Conservation (phyloP, 148 eudicot genomes). For the Heliamphora exappendiculata region DNA sequence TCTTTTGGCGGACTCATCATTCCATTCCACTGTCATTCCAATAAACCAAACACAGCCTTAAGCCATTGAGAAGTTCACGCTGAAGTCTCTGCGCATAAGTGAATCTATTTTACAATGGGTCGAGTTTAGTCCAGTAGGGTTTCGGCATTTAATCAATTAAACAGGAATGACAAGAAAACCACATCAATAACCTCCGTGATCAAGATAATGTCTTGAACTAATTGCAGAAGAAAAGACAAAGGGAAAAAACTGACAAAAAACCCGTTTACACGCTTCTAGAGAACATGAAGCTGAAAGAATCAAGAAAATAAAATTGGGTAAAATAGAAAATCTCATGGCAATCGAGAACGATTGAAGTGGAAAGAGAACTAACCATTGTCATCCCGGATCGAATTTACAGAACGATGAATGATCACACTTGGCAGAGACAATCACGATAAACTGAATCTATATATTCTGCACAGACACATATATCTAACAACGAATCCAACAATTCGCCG, state of each 20-base stretch:
- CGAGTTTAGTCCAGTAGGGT: neutral
- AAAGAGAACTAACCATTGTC: slow-evolving; percentile 12
- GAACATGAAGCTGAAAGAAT: neutral
- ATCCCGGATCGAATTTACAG: neutral
- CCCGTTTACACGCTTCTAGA: no score
- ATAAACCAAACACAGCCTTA: no score
- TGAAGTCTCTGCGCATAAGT: neutral
- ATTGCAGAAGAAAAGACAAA: neutral
- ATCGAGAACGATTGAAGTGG: neutral
- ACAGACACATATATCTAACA: no score
- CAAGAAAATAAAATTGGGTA: neutral
- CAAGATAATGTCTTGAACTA: neutral
- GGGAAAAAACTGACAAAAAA: neutral
- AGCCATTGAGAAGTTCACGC: neutral
- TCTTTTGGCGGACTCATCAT: no score
- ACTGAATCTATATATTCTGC: no score
- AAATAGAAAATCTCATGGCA: neutral
- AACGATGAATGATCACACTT: neutral
- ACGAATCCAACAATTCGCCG: no score
- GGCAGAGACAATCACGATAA: neutral
- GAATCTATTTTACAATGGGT: neutral
- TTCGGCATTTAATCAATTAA: neutral
- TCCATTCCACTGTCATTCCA: no score
- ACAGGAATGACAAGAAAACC: neutral
- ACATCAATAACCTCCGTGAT: neutral